Base-by-base conservation (phyloP, 768 basidiomycete genomes). In the Suillus subalutaceus region DNA sequence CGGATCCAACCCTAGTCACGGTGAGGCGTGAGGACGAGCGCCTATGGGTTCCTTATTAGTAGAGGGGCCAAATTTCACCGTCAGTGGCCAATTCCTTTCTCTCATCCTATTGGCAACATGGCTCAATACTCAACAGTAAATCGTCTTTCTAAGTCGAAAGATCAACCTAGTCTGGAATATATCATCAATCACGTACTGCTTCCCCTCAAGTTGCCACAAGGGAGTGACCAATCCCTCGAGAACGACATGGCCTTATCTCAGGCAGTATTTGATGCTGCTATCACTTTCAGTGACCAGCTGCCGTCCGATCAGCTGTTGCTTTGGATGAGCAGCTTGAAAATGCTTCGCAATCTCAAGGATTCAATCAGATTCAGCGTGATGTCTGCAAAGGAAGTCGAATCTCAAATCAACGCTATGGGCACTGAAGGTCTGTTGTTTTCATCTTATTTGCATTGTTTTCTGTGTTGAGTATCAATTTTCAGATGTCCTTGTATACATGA, bases 101-200 rank as follows among this genome's bases (percentile, higher is more conserved):
- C 56, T n/a, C n/a, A n/a, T 23, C 46, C 46, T 20, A 13, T 48
- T 6, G 46, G 2, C 4, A 38, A 7, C 56, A 58, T 58, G 56
- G 37, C n/a, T 38, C n/a, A 38, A 58, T 23, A 58, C n/a, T 38
- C 56, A 23, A 15, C 13, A 38, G 37, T 23, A 4, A 4, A 58
- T 15, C n/a, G 7, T 38, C 20, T 26, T 16, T 32, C 43, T 15
- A 6, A 41, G 40, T 41, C 13, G 32, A 53, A 37, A n/a, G n/a
- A 57, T 35, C 35, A 57, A 37, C 13, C 37, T 15, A 23, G 56
- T 38, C 63, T 71, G 32, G 26, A 68, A 13, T 85, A 82, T 67
- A 68, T 78, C 37, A 60, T 82, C 20, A 78, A 79, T 8, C 84
- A 85, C 55, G 72, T 85, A 0, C 83, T 85, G 67, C 67, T 79